Conservation (phyloP, 352 stramenopile species). For the Phytopythium ostracodes region DNA sequence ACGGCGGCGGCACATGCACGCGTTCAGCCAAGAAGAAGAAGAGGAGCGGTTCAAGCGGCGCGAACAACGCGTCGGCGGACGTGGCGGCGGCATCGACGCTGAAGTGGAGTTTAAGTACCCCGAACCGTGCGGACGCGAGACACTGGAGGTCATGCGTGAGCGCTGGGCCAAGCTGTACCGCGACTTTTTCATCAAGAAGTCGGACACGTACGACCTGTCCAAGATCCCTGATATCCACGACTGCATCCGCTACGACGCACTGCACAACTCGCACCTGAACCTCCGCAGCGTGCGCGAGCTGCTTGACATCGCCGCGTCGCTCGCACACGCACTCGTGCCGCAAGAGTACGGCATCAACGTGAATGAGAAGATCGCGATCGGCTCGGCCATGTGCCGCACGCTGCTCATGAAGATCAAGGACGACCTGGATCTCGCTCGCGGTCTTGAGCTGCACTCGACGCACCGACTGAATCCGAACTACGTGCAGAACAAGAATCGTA, state of each 20-base stretch:
- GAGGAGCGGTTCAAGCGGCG: slow-evolving; percentile 21
- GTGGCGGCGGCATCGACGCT: slow-evolving; percentile 23
- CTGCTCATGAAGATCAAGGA: slow-evolving; percentile 88
- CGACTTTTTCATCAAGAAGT: slow-evolving; percentile 95
- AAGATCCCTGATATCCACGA: slow-evolving; percentile 99
- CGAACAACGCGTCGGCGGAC: slow-evolving; percentile 14
- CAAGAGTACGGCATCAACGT: slow-evolving; percentile 89
- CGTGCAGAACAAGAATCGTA: slow-evolving; percentile 69
- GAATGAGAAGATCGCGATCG: slow-evolving; percentile 86
- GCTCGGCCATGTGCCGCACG: slow-evolving; percentile 83
- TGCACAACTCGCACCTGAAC: slow-evolving; percentile 97
- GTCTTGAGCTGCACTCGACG: slow-evolving; percentile 62
- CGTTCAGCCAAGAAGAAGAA: slow-evolving; percentile 37
- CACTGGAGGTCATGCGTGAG: slow-evolving; percentile 85
- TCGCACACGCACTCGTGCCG: slow-evolving; percentile 87
- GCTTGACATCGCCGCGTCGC: slow-evolving; percentile 91
- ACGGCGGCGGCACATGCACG: slow-evolving; percentile 53
- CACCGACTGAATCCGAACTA: slow-evolving; percentile 83
- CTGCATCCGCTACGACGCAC: slow-evolving; percentile 96
- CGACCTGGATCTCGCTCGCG: slow-evolving; percentile 79
- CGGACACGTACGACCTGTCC: slow-evolving; percentile 92
- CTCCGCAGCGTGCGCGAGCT: slow-evolving; percentile 92
- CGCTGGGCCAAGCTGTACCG: slow-evolving; percentile 93
- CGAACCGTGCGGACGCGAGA: slow-evolving; percentile 80
- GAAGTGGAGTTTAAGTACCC: slow-evolving; percentile 64